Evolutionary conservation across 148 eudicot genomes (phyloP), one percentile per base, ranked within the genome.

Genomic region (Rhododendron williamsianum): DNA sequence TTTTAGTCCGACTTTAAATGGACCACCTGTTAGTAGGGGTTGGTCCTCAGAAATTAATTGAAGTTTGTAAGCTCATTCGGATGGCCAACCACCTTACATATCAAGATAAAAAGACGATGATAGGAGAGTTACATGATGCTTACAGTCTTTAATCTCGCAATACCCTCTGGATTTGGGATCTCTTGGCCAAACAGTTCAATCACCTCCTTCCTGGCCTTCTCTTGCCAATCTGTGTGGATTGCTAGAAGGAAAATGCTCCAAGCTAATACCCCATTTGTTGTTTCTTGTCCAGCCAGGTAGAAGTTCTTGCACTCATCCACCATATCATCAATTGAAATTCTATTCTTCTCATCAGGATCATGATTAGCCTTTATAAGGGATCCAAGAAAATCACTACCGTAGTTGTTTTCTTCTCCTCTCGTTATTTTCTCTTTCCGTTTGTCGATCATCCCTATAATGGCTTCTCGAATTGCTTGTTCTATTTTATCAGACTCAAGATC

Each of bases 351-450:
- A 67, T 67, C 73, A 67, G 73, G 73, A 25, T 67, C 33, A 25
- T 67, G 73, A 15, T 49, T 67, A 23, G 69, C 87, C 67, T 80
- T 80, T 25, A 85, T 35, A 30, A 85, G 87, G n/a, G 78, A 80
- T 51, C 87, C 87, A 19, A 85, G 87, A 46, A 85, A 80, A 45
- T 85, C 87, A 67, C 54, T 25, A 3, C 48, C 83, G 7, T 23
- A 54, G 52, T 41, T 65, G 23, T n/a, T 18, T 65, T 35, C 73
- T 38, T 60, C 73, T 23, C 84, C 84, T 6, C 13, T 36, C 74
- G 0, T 30, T 21, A 81, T 6, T 56, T 41, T 36, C 73, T 81
- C 74, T 38, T 63, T 38, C 46, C 84, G 36, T 43, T 43, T 82
- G 5, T 82, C 19, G 3, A 82, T 65, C 19, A 41, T 82, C 7